Conservation (phyloP, 192 early-diverging fungal species). For the Oehlia diaphana region DNA sequence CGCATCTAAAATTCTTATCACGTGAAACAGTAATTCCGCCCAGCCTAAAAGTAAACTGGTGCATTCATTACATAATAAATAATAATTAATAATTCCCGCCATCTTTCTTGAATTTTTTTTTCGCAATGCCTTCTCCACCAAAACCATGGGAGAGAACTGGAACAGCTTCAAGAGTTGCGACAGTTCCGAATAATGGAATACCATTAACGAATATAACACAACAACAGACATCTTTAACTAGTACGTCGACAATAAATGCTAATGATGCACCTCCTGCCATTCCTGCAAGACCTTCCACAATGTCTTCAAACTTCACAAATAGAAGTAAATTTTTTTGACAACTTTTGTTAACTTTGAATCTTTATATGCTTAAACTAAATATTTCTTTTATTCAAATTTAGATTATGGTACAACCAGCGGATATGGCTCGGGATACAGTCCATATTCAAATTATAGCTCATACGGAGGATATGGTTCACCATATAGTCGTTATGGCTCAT, state of each 20-base stretch:
- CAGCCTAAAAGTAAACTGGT: too few species aligned
- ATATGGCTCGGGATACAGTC: slow-evolving; percentile 40
- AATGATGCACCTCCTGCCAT: slow-evolving; percentile 36
- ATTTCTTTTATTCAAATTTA: background rate
- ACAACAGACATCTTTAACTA: slow-evolving; percentile 23
- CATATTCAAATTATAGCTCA: slow-evolving; percentile 45
- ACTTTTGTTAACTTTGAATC: background rate
- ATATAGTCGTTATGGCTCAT: slow-evolving; percentile 39
- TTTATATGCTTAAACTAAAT: background rate
- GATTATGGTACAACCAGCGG: slow-evolving; percentile 37
- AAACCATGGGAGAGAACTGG: slow-evolving; percentile 79
- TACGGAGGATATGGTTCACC: slow-evolving; percentile 56
- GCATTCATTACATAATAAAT: too few species aligned
- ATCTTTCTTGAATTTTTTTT: background rate
- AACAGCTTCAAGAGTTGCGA: slow-evolving; percentile 35
- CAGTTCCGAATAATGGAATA: slow-evolving; percentile 33
- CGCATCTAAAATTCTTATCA: background rate
- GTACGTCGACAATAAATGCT: background rate
- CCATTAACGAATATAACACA: slow-evolving; percentile 37
- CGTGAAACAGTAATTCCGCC: background rate
- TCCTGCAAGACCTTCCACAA: slow-evolving; percentile 39
- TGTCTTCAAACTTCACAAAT: slow-evolving; percentile 29
- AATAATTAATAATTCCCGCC: too few species aligned
- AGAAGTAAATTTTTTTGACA: background rate
- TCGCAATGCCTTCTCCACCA: slow-evolving; percentile 56